These are phyloP conservation scores for Phytopythium helicoides DNA, from an alignment of 352 stramenopile species.

Conservation along the genomic window DNA sequence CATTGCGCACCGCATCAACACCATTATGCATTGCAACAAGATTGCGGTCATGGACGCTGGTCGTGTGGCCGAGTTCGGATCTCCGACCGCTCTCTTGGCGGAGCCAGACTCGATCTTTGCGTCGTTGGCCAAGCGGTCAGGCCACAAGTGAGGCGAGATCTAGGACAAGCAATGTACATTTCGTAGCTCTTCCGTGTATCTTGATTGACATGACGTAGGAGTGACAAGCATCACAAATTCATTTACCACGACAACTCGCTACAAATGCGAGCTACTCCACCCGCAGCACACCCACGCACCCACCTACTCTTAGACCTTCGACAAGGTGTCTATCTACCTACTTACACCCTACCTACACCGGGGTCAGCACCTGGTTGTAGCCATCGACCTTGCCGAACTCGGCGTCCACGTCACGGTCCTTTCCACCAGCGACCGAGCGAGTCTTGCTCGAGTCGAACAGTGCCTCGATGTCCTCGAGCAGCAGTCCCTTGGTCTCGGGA, in stretches of 20 bases:
- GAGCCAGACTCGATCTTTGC: constrained; percentile 76
- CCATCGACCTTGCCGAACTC: not conserved
- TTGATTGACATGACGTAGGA: too few relatives aligned
- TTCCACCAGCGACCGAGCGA: not conserved
- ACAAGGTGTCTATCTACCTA: too few relatives aligned
- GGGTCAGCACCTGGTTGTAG: not conserved
- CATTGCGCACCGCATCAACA: constrained; percentile 93
- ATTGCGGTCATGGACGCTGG: constrained; percentile 91
- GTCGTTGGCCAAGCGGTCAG: constrained; percentile 30
- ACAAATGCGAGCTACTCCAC: too few relatives aligned
- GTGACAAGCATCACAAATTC: too few relatives aligned
- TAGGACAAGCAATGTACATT: too few relatives aligned
- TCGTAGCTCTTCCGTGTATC: too few relatives aligned
- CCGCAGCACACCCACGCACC: too few relatives aligned
- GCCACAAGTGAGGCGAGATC: too few relatives aligned
- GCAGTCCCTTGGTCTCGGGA: constrained; percentile 41
- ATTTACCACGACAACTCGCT: too few relatives aligned
- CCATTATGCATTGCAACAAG: constrained; percentile 92
- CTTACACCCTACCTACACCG: not conserved
- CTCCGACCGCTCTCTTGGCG: constrained; percentile 68
- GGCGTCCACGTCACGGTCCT: not conserved
- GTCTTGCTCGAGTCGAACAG: constrained; percentile 37
- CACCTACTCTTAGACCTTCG: too few relatives aligned
- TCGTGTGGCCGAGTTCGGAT: constrained; percentile 89
- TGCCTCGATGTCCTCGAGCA: constrained; percentile 57